Conservation (phyloP, 1,284 basidiomycete species). For the Microbotryomycetes sp. region DNA sequence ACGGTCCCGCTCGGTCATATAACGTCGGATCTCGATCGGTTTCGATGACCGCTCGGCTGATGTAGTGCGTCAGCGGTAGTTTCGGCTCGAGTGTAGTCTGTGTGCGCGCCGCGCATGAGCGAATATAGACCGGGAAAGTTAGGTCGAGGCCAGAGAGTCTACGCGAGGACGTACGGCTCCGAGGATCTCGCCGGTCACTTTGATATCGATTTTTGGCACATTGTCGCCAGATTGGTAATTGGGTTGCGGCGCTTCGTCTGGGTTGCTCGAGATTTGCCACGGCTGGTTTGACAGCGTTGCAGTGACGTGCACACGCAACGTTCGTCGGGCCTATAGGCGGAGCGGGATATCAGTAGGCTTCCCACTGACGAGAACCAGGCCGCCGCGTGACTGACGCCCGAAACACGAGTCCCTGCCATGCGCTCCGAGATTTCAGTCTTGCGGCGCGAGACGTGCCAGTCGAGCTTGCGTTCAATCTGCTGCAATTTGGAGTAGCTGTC, state of each 20-base stretch:
- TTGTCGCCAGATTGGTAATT: background rate
- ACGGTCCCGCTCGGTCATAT: conserved; percentile 44
- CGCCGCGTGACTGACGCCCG: background rate
- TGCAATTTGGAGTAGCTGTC: conserved; percentile 66
- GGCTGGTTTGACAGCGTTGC: conserved; percentile 78
- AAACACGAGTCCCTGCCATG: background rate
- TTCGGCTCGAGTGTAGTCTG: conserved; percentile 43
- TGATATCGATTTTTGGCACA: conserved; percentile 23
- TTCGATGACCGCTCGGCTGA: conserved; percentile 79
- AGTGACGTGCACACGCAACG: conserved; percentile 77
- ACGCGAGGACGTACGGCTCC: conserved; percentile 16
- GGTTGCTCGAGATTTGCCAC: conserved; percentile 19
- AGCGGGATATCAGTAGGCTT: background rate
- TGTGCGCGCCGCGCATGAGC: background rate
- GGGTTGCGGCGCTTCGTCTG: conserved; percentile 8
- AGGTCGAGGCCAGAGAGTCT: no score
- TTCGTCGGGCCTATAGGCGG: conserved; percentile 62
- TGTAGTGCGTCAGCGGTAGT: conserved; percentile 75
- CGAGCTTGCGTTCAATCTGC: conserved; percentile 81
- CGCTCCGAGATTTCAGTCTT: conserved; percentile 59
- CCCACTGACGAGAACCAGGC: no score
- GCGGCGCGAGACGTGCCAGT: conserved; percentile 92
- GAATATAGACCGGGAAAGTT: no score
- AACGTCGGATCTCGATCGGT: conserved; percentile 73
- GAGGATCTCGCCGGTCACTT: conserved; percentile 28